Percentiles rank a stretch among this genome's conserved stretches.
Evolutionary conservation across 2,329 filamentous ascomycete genomes (phyloP).

Genomic region (Scedosporium minutisporum): DNA sequence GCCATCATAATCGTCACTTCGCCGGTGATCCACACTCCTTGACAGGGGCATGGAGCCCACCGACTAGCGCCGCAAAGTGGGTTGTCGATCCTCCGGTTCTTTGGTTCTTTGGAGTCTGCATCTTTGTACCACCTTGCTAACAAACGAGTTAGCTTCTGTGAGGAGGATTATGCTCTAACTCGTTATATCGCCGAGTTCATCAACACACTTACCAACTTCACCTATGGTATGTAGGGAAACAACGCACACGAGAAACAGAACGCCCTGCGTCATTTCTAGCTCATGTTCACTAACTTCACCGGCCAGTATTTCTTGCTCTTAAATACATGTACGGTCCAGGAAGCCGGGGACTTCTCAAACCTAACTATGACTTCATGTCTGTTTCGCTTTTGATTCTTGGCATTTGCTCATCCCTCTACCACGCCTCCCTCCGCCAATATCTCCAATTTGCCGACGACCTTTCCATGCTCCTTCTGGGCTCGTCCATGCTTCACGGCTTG

Average conservation of each 20-base stretch:
- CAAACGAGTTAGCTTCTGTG: constrained; percentile 21
- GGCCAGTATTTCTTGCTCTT: constrained; percentile 31
- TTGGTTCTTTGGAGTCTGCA: not conserved
- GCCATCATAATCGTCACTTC: constrained; percentile 27
- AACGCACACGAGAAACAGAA: not conserved
- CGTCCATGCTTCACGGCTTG: constrained; percentile 40
- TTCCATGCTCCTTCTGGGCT: constrained; percentile 46
- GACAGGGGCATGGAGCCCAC: constrained; percentile 26
- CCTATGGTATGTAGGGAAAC: constrained; percentile 15
- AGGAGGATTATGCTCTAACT: constrained; percentile 39
- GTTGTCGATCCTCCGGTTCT: constrained; percentile 4
- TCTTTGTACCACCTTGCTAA: not conserved
- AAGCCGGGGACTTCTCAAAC: constrained; percentile 19
- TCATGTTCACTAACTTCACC: not conserved
- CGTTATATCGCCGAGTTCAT: constrained; percentile 33
- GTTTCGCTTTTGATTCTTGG: constrained; percentile 30
- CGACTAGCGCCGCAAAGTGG: constrained; percentile 29
- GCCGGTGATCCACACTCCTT: constrained; percentile 23
- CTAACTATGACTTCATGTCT: constrained; percentile 30
- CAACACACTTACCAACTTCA: constrained; percentile 30
- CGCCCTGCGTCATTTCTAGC: not conserved
- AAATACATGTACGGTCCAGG: constrained; percentile 24
- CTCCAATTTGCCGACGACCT: constrained; percentile 44
- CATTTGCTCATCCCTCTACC: constrained; percentile 31
- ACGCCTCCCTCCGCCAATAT: constrained; percentile 32